Percentiles rank a stretch among this genome's conserved stretches.
Conservation (phyloP, 768 basidiomycete species). For the Agaricus subrufescens region DNA sequence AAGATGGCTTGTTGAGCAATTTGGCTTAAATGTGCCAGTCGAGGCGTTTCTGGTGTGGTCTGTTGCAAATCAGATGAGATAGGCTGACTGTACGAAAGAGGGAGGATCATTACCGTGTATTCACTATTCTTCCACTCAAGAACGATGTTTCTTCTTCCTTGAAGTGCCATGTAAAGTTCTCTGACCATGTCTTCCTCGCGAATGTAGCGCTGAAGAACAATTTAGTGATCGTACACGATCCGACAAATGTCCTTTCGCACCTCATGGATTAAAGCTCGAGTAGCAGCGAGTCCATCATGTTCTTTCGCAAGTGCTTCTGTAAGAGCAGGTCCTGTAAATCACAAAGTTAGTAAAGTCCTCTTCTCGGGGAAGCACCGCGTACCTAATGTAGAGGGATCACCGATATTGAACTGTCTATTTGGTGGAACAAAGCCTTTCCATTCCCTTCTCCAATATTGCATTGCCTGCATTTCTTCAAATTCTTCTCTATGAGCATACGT, state of each 20-base stretch:
- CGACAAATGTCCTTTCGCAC: conserved; percentile 31
- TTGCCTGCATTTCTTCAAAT: conserved; percentile 56
- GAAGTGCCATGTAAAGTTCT: conserved; percentile 70
- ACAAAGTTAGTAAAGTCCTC: background rate
- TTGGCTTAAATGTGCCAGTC: conserved; percentile 63
- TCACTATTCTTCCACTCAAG: conserved; percentile 32
- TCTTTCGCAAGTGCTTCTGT: conserved; percentile 24
- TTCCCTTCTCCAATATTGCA: conserved; percentile 72
- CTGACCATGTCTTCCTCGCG: conserved; percentile 73
- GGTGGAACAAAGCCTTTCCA: conserved; percentile 50
- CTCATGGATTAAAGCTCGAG: conserved; percentile 30
- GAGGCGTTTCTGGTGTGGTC: conserved; percentile 50
- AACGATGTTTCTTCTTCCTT: conserved; percentile 64
- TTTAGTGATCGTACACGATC: background rate
- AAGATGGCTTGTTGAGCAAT: conserved; percentile 64
- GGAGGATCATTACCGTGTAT: conserved; percentile 24
- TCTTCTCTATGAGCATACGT: conserved; percentile 43
- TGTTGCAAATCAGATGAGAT: conserved; percentile 16
- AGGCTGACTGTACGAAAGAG: background rate
- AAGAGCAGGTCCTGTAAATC: conserved; percentile 40
- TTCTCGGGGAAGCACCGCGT: background rate
- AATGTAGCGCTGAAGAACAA: conserved; percentile 53
- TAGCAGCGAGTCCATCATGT: conserved; percentile 29
- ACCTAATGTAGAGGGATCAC: conserved; percentile 74
- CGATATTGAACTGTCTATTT: conserved; percentile 49